These are phyloP conservation scores for Edaphochlamys debaryana DNA, from an alignment of 139 green algal species.

Conservation along the genomic window DNA sequence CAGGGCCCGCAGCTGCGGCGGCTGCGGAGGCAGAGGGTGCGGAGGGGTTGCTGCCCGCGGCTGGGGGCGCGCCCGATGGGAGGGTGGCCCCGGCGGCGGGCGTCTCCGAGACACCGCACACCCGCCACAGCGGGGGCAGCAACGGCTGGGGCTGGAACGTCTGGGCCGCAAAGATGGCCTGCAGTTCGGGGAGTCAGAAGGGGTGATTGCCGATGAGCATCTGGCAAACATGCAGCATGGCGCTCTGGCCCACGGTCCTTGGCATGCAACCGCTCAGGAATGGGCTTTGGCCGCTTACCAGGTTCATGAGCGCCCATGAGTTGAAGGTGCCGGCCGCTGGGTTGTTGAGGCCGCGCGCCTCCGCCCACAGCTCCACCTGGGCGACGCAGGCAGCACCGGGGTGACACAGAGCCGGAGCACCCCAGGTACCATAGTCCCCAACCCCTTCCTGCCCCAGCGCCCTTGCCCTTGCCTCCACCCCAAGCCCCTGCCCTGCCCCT, in stretches of 20 bases:
- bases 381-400: too few relatives aligned
- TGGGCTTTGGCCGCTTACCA: slow-evolving; percentile 10
- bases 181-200: neutral
- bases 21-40: neutral
- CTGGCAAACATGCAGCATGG: neutral
- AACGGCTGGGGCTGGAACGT: slow-evolving; percentile 24
- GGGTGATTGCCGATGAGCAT: neutral
- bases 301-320: slow-evolving; percentile 47
- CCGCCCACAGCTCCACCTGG: slow-evolving; percentile 53
- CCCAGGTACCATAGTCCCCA: too few relatives aligned
- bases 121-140: slow-evolving; percentile 34
- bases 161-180: slow-evolving; percentile 29
- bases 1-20: neutral
- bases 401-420: too few relatives aligned
- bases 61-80: too few relatives aligned
- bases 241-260: too few relatives aligned
- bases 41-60: too few relatives aligned
- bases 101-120: neutral
- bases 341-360: slow-evolving; percentile 36
- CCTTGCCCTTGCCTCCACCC: too few relatives aligned
- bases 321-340: slow-evolving; percentile 50
- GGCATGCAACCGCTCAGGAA: too few relatives aligned
- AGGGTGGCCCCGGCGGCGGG: neutral
- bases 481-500: too few relatives aligned
- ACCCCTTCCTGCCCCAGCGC: too few relatives aligned